phyloP scores from a whole-genome alignment of 495 filamentous ascomycete species.

The Penicillium herquei region DNA sequence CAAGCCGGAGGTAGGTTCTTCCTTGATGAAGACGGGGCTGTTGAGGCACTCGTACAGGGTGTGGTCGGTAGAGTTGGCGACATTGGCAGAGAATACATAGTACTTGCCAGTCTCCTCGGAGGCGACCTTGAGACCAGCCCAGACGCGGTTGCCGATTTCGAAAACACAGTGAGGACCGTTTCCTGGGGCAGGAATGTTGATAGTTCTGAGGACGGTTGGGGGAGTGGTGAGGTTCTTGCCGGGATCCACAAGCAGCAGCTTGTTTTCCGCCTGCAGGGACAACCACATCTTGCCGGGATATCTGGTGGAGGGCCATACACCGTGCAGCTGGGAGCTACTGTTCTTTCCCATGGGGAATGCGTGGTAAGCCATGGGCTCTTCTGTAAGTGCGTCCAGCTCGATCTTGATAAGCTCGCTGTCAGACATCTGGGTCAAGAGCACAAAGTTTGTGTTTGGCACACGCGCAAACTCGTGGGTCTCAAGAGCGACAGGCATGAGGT shows the following conservation, averaged over 20 bases:
- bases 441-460: constrained; percentile 20
- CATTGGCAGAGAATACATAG: constrained; percentile 23
- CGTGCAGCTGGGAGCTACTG: constrained; percentile 16
- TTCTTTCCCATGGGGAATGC: constrained; percentile 20
- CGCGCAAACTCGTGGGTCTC: constrained; percentile 23
- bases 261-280: constrained; percentile 20
- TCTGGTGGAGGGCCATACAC: constrained; percentile 18
- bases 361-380: constrained; percentile 20
- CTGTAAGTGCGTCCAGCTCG: constrained; percentile 15
- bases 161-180: constrained; percentile 24
- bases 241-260: constrained; percentile 23
- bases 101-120: constrained; percentile 17
- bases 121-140: constrained; percentile 23
- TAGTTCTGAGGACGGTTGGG: constrained; percentile 14
- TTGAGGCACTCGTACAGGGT: constrained; percentile 19
- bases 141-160: constrained; percentile 25
- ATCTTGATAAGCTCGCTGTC: constrained; percentile 24
- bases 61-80: constrained; percentile 12
- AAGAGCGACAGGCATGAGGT: constrained; percentile 16
- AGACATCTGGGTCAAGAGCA: constrained; percentile 22
- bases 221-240: constrained; percentile 14
- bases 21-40: constrained; percentile 24
- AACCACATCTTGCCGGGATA: constrained; percentile 25
- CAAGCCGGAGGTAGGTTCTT: constrained; percentile 20
- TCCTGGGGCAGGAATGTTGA: constrained; percentile 17